Percentiles rank a stretch among this genome's conserved stretches.
Conservation (phyloP, 768 basidiomycete species). For the Melanogaster broomeanus region DNA sequence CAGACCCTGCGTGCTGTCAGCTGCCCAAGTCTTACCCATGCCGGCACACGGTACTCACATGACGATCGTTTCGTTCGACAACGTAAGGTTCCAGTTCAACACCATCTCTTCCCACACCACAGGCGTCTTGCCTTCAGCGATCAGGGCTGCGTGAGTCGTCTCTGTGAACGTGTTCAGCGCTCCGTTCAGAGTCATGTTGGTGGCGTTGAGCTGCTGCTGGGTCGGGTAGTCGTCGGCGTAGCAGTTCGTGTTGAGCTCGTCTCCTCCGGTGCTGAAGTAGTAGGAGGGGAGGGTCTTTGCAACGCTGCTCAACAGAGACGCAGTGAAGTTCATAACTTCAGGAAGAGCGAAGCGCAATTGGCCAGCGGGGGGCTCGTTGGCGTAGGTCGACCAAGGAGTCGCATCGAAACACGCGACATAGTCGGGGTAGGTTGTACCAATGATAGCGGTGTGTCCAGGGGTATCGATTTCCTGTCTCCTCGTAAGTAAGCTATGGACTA, state of each 20-base stretch:
- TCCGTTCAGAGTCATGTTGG: conserved; percentile 47
- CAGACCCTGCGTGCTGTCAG: conserved; percentile 39
- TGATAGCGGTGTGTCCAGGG: conserved; percentile 77
- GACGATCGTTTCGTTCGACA: conserved; percentile 44
- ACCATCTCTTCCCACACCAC: conserved; percentile 82
- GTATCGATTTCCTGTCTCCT: conserved; percentile 70
- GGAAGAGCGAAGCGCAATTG: conserved; percentile 74
- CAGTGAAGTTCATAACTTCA: conserved; percentile 60
- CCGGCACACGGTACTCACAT: conserved; percentile 28
- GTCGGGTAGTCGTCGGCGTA: conserved; percentile 65
- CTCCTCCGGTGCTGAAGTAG: conserved; percentile 82
- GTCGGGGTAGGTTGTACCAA: conserved; percentile 68
- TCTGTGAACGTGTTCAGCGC: conserved; percentile 61
- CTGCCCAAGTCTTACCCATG: not conserved
- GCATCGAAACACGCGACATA: conserved; percentile 65
- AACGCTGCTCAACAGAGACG: conserved; percentile 51
- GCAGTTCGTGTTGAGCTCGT: conserved; percentile 72
- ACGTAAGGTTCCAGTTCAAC: conserved; percentile 37
- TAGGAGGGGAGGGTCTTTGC: conserved; percentile 53
- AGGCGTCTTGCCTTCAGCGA: conserved; percentile 62
- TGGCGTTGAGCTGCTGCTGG: conserved; percentile 50
- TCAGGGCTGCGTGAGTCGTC: conserved; percentile 40
- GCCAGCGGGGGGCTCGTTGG: conserved; percentile 78
- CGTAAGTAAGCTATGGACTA: not conserved
- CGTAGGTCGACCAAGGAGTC: conserved; percentile 60